Percentiles rank a stretch among this genome's conserved stretches.
phyloP scores from a whole-genome alignment of 1,139 yeast species.

The Diutina scorzettiae region DNA sequence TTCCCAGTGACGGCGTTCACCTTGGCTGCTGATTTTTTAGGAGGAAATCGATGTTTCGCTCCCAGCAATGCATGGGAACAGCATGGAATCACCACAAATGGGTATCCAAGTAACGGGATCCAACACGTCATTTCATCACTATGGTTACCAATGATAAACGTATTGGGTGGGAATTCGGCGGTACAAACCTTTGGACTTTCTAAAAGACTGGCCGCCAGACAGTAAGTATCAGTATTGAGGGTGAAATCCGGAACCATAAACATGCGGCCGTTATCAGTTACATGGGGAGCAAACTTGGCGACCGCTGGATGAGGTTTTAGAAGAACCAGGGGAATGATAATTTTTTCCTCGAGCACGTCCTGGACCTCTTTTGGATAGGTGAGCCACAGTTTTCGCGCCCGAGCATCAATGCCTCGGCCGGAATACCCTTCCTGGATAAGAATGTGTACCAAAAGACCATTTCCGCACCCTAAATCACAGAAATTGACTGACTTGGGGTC shows the following conservation, averaged over 20 bases:
- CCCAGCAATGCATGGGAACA: constrained; percentile 87
- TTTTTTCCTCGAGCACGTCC: constrained; percentile 52
- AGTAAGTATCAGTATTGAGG: constrained; percentile 15
- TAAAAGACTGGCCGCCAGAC: constrained; percentile 37
- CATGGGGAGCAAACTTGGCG: constrained; percentile 38
- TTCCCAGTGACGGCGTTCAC: neutral
- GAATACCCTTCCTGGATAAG: constrained; percentile 65
- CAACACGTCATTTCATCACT: constrained; percentile 93
- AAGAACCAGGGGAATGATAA: constrained; percentile 63
- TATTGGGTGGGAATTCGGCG: constrained; percentile 50
- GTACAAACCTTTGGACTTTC: constrained; percentile 49
- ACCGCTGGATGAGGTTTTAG: constrained; percentile 59
- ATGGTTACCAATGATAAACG: constrained; percentile 88
- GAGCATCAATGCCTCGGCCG: constrained; percentile 84
- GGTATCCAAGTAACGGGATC: constrained; percentile 80
- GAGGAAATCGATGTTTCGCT: constrained; percentile 42
- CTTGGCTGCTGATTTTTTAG: neutral
- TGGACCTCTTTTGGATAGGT: constrained; percentile 56
- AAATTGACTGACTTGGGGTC: constrained; percentile 43
- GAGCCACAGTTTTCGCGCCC: constrained; percentile 82
- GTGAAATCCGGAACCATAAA: constrained; percentile 32
- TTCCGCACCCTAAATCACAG: constrained; percentile 92
- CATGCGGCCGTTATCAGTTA: constrained; percentile 46
- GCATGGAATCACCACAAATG: constrained; percentile 89
- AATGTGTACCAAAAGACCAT: constrained; percentile 75